Base-by-base conservation (phyloP, 805 yeast species). In the Deakozyma indianensis region DNA sequence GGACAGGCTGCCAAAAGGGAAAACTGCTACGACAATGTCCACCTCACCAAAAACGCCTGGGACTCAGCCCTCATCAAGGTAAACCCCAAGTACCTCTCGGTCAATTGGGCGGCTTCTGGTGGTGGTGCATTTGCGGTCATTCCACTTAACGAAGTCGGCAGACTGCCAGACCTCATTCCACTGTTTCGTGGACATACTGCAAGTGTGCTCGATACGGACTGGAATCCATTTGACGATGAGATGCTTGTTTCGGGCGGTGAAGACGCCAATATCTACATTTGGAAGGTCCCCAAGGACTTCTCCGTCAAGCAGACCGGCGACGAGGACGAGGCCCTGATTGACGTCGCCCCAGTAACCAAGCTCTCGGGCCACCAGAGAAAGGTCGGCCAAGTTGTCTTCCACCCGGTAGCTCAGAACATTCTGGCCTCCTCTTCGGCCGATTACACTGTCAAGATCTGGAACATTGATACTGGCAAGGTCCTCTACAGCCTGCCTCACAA, bases 41-140 rank as follows among this genome's bases (percentile, higher is more conserved):
- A 65, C 25, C 55, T 68, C 41, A 63, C 64, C 53, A 80, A 84
- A 58, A 88, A 87, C 58, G 98, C 97, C 1, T 92, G 95, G 84
- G 99, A 92, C 63, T 83, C 95, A 44, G 90, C 90, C 62, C 70
- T 92, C 52, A 74, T 92, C 53, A 78, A 86, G 56, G 75, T 83
- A 51, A 92, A 92, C 61, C 90, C 96, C 32, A 80, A 82, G 61
- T 92, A 76, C 57, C 64, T 92, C 38, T 73, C 95, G 1, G 81
- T 87, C 52, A 87, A 85, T 61, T 87, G 96, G 95, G 86, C 84
- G 48, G 72, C 96, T 25, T 81, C 94, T 9, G 97, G 97, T 35
- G 97, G 97, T 51, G 99, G 99, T 45, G 94, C 97, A 0, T 88
- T 92, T 68, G 96, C 95, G 1, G 83, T 94, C 11, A 78, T 92